Conservation (phyloP, 2,329 filamentous ascomycete genomes). For the Lachnum nothofagi region DNA sequence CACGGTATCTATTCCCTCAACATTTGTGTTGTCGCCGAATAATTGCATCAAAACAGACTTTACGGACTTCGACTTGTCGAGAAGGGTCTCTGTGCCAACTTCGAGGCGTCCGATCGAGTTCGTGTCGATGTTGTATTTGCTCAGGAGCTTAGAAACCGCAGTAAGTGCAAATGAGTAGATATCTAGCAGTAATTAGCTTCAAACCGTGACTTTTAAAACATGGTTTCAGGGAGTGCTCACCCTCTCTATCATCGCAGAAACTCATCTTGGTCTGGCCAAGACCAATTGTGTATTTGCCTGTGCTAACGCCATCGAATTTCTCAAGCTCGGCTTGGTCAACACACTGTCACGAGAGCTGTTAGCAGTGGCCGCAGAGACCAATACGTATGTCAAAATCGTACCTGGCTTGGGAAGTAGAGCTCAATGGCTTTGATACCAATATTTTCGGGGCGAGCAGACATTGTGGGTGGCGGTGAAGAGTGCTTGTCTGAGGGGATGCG, state of each 20-base stretch:
- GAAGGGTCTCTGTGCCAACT: constrained; percentile 78
- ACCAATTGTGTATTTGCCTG: constrained; percentile 86
- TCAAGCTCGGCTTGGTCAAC: constrained; percentile 79
- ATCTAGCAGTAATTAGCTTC: constrained; percentile 45
- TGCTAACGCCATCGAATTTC: constrained; percentile 76
- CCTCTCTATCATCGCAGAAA: constrained; percentile 86
- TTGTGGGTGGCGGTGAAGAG: constrained; percentile 36
- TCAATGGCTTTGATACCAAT: constrained; percentile 92
- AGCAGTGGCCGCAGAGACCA: constrained; percentile 7
- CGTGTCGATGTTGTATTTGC: constrained; percentile 77
- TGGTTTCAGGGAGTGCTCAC: constrained; percentile 41
- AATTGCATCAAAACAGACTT: constrained; percentile 86
- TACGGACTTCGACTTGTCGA: constrained; percentile 89
- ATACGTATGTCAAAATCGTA: constrained; percentile 40
- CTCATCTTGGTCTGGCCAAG: constrained; percentile 88
- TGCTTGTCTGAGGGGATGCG: not conserved
- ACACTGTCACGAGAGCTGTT: constrained; percentile 51
- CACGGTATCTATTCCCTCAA: constrained; percentile 77
- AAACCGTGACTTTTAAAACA: not conserved
- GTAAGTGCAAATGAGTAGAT: constrained; percentile 85
- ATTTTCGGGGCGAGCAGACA: constrained; percentile 76
- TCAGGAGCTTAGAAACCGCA: constrained; percentile 68
- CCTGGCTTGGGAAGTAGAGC: constrained; percentile 82
- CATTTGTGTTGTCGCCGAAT: constrained; percentile 75
- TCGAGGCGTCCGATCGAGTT: constrained; percentile 75